Evolutionary conservation across 2,329 filamentous ascomycete genomes (phyloP), one percentile per base, ranked within the genome.

Genomic region (Arachnopeziza araneosa): DNA sequence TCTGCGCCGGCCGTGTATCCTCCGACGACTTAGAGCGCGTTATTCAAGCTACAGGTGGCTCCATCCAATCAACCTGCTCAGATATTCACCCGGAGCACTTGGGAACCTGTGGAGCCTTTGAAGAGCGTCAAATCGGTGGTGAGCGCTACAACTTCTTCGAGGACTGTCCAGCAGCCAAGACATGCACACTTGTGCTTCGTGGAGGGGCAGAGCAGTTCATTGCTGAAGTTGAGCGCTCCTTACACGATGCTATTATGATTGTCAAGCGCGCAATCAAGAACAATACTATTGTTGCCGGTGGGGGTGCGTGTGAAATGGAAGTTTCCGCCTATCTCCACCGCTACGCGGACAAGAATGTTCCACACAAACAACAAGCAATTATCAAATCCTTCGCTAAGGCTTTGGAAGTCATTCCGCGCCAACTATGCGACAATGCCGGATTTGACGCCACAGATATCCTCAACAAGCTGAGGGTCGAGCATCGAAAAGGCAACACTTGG

Each of bases 221-320:
- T 70, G 95, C 95, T 60, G 95, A 99, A 76, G 95, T 97, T 1
- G 95, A 99, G 81, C 90, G 95, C 66, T 96, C 91, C 73, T 84
- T 99, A 67, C 95, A 99, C 81, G 95, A 99, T 72, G 95, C 95
- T 69, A 98, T 99, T 77, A 99, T 99, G 95, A 96, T 99, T 71
- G 95, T 99, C 73, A 98, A 98, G 85, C 92, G 96, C 63, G 91
- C 95, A 26, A 91, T 98, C 76, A 91, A 91, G 80, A 96, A 98
- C 81, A 88, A 88, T 72, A 90, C 85, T 73, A 96, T 99, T 67
- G 95, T 99, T 24, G 95, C 93, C 52, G 95, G 95, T 70, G 95
- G 95, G 69, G 95, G 95, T 74, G 93, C 95, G 21, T 87, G 83
- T 70, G 95, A 99, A 81, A 98, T 99, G 93, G 95, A 98, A 75